Base-by-base conservation (phyloP, 495 filamentous ascomycete species). In the Neurospora sp. region DNA sequence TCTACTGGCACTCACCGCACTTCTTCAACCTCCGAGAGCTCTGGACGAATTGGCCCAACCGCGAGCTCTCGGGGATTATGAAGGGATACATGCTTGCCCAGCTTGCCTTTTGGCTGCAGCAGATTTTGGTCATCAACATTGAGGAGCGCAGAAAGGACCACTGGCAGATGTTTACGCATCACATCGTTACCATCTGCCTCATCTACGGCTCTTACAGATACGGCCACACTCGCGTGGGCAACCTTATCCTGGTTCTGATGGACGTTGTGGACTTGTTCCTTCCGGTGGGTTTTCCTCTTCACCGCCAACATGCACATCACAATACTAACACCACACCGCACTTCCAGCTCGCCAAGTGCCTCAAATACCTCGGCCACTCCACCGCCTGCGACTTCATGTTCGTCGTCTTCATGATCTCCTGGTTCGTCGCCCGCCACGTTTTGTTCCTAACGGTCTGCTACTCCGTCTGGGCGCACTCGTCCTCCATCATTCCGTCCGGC, bases 31-130 rank as follows among this genome's bases (percentile, higher is more conserved):
- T 94, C 74, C 83, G 82, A 62, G 89, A 92, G 62, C 87, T 99
- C 72, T 99, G 94, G 94, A 87, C 89, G 6, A 84, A 89, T 71
- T 99, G 91, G 90, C 96, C 96, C 2, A 85, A 87, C 70, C 89
- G 92, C 62, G 88, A 93, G 75, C 83, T 97, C 39, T 83, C 82
- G 20, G 91, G 90, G 6, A 78, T 91, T 16, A 88, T 92, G 82
- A 99, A 99, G 83, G 92, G 89, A 85, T 99, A 99, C 79, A 93
- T 97, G 76, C 86, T 99, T 66, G 92, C 91, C 37, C 94, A 98
- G 81, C 91, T 94, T 78, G 90, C 93, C 18, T 99, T 98, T 79
- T 97, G 93, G 90, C 77, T 98, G 23, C 96, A 99, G 82, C 94
- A 97, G 83, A 92, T 99, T 74, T 82, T 98, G 48, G 93, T 97